A percentile compares a stretch with the other conserved stretches of the same genome.
phyloP scores from a whole-genome alignment of 1,139 yeast genomes.

The Blastobotrys arbuscula region DNA sequence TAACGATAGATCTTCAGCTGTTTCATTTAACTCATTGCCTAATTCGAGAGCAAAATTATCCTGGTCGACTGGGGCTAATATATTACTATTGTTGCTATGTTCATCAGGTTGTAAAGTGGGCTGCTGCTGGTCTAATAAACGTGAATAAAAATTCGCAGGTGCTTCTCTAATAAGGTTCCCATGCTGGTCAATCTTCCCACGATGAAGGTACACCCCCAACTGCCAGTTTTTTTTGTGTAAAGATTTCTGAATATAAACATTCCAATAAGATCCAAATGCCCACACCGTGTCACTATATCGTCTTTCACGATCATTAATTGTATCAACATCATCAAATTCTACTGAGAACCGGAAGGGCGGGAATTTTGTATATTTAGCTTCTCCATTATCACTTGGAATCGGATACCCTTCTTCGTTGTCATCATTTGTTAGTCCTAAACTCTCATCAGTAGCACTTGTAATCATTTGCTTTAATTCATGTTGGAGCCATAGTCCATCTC shows the following conservation, averaged over 20 bases:
- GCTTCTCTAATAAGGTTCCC: slow-evolving; percentile 11
- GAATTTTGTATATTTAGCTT: slow-evolving; percentile 32
- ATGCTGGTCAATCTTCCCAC: slow-evolving; percentile 30
- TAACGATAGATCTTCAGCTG: background rate
- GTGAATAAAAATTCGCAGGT: background rate
- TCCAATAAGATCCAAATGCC: slow-evolving; percentile 58
- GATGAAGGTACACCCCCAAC: slow-evolving; percentile 49
- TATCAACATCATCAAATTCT: slow-evolving; percentile 44
- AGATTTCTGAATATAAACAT: slow-evolving; percentile 46
- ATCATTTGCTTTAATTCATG: slow-evolving; percentile 37
- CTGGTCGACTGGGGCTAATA: background rate
- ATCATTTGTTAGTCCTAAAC: slow-evolving; percentile 16
- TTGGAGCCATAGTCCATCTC: slow-evolving; percentile 46
- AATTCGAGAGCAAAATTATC: background rate
- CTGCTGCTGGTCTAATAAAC: background rate
- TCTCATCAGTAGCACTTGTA: slow-evolving; percentile 2
- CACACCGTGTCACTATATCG: slow-evolving; percentile 47
- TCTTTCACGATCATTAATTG: slow-evolving; percentile 41
- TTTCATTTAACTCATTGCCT: background rate
- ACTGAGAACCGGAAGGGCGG: slow-evolving; percentile 52
- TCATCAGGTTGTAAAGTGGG: no score
- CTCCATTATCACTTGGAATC: slow-evolving; percentile 21
- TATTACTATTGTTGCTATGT: background rate
- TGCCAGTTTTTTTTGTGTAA: slow-evolving; percentile 41
- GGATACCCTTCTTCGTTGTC: slow-evolving; percentile 19